These are phyloP conservation scores for Nyssa sinensis DNA, from an alignment of 148 eudicot genomes.

Conservation along the genomic window DNA sequence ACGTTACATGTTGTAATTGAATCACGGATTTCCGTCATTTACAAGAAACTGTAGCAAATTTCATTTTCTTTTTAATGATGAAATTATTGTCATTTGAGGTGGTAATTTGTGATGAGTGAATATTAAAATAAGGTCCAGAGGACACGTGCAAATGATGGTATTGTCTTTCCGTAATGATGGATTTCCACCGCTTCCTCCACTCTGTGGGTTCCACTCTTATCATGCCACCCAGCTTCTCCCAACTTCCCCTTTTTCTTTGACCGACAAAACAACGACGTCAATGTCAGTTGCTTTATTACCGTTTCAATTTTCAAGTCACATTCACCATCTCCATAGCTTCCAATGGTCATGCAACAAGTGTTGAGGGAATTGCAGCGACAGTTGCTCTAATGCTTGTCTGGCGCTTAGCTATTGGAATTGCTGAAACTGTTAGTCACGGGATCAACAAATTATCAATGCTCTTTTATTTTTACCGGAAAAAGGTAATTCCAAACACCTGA, in stretches of 20 bases:
- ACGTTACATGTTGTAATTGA: too few relatives aligned
- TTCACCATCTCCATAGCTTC: too few relatives aligned
- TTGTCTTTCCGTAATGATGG: not conserved
- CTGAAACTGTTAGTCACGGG: too few relatives aligned
- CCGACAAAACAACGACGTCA: slow-evolving; percentile 1
- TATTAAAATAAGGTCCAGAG: not conserved
- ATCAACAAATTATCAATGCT: too few relatives aligned
- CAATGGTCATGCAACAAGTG: too few relatives aligned
- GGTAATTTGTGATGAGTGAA: not conserved
- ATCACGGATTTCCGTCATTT: too few relatives aligned
- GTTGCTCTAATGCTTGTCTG: too few relatives aligned
- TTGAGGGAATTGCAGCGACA: too few relatives aligned
- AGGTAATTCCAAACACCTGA: not conserved
- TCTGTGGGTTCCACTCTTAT: slow-evolving; percentile 20
- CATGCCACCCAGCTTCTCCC: slow-evolving; percentile 8
- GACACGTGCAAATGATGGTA: not conserved
- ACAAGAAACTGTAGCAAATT: too few relatives aligned
- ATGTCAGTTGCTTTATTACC: not conserved
- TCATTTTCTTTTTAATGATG: too few relatives aligned
- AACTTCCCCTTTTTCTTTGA: slow-evolving; percentile 10
- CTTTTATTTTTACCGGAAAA: too few relatives aligned
- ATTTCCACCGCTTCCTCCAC: slow-evolving; percentile 38
- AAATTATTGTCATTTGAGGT: not conserved
- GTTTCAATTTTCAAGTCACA: not conserved
- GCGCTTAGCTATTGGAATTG: too few relatives aligned